Evolutionary conservation across 805 yeast genomes (phyloP).

Genomic region (Wickerhamiella hasegawae): DNA sequence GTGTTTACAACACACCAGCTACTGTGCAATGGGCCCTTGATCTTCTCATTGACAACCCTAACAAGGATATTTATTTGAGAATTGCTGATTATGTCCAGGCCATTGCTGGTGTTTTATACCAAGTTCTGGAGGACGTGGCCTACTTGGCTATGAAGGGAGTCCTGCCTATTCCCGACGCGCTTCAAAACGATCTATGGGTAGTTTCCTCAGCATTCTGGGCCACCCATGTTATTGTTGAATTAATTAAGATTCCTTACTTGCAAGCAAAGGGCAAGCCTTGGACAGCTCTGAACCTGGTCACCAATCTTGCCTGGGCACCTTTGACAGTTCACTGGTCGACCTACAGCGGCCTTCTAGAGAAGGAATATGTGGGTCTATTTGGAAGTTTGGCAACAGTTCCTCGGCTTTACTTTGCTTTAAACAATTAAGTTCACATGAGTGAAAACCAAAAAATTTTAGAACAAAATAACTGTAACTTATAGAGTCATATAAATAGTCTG

Average conservation of each 20-base stretch:
- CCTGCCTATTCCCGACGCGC: constrained; percentile 16
- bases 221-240: constrained; percentile 23
- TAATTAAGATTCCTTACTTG: constrained; percentile 14
- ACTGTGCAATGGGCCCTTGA: constrained; percentile 24
- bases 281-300: constrained; percentile 14
- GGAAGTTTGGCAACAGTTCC: constrained; percentile 23
- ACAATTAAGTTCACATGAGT: neutral
- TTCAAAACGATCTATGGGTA: constrained; percentile 22
- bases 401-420: neutral
- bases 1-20: constrained; percentile 24
- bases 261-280: constrained; percentile 8
- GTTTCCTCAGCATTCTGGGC: constrained; percentile 26
- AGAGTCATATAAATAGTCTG: no score
- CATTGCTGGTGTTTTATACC: constrained; percentile 23
- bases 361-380: constrained; percentile 23
- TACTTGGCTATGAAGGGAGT: constrained; percentile 24
- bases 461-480: no score
- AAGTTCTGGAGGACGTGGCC: constrained; percentile 27
- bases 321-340: constrained; percentile 29
- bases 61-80: constrained; percentile 18
- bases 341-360: constrained; percentile 20
- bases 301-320: constrained; percentile 27
- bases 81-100: constrained; percentile 22
- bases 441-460: no score
- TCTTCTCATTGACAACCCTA: constrained; percentile 17